phyloP scores from a whole-genome alignment of 345 rosid genomes.

The Capsella bursapastoris region DNA sequence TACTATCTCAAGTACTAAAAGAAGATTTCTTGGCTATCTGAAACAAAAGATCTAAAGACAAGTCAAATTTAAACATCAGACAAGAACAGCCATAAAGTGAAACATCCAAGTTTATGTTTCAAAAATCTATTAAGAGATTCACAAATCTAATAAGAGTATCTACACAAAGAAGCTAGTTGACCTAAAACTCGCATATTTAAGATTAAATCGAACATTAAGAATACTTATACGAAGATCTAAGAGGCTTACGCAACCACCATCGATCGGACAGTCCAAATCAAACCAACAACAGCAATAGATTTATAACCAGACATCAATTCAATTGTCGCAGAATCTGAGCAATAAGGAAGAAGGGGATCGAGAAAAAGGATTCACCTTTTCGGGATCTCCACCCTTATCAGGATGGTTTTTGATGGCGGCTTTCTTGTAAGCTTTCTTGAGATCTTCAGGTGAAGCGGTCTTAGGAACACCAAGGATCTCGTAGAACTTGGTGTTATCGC shows the following conservation, averaged over 20 bases:
- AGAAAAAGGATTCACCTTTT: slow-evolving; percentile 54
- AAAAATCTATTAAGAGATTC: not conserved
- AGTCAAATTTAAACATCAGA: not conserved
- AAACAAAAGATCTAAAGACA: slow-evolving; percentile 3
- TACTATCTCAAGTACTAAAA: not conserved
- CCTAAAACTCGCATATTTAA: slow-evolving; percentile 29
- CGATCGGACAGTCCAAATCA: slow-evolving; percentile 20
- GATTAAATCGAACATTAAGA: slow-evolving; percentile 13
- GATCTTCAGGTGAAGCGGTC: slow-evolving; percentile 74
- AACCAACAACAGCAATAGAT: not conserved
- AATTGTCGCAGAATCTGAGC: slow-evolving; percentile 11
- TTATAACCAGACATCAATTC: not conserved
- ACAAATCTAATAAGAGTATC: not conserved
- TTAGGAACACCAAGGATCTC: slow-evolving; percentile 86
- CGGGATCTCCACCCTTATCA: slow-evolving; percentile 99
- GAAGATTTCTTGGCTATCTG: not conserved
- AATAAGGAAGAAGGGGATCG: not conserved
- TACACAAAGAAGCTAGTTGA: not conserved
- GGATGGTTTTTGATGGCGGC: slow-evolving; percentile 98
- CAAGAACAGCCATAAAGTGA: too few relatives aligned
- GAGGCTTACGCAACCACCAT: slow-evolving; percentile 1
- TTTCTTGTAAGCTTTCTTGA: slow-evolving; percentile 86
- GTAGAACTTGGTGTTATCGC: slow-evolving; percentile 78
- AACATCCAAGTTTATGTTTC: too few relatives aligned
- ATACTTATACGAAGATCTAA: not conserved